Evolutionary conservation across 768 basidiomycete species (phyloP).

Genomic region (Thelephora aurantiotincta): DNA sequence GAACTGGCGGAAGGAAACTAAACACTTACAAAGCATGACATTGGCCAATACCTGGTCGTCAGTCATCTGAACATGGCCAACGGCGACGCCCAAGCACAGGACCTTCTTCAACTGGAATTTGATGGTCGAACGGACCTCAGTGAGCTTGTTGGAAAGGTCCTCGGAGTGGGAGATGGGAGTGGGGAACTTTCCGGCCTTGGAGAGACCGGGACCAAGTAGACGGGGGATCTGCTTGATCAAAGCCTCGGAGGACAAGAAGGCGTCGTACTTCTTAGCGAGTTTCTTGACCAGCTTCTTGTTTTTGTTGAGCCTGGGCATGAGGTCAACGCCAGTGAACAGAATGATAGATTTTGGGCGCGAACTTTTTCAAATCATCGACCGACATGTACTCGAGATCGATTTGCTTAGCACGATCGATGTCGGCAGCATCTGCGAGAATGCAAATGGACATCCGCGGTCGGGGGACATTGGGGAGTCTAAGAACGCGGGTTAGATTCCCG

Average conservation of each 20-base stretch:
- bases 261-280: slow-evolving; percentile 99
- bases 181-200: slow-evolving; percentile 99
- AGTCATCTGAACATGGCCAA: slow-evolving; percentile 94
- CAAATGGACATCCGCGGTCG: slow-evolving; percentile 99
- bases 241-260: slow-evolving; percentile 93
- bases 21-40: slow-evolving; percentile 81
- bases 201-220: slow-evolving; percentile 98
- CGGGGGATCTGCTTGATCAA: slow-evolving; percentile 99
- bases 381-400: slow-evolving; percentile 99
- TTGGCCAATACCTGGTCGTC: slow-evolving; percentile 95
- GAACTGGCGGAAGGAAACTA: background rate
- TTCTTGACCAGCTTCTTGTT: slow-evolving; percentile 99
- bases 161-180: slow-evolving; percentile 90
- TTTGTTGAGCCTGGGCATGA: slow-evolving; percentile 72
- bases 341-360: slow-evolving; percentile 10
- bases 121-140: slow-evolving; percentile 96
- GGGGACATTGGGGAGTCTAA: slow-evolving; percentile 88
- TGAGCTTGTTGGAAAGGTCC: slow-evolving; percentile 81
- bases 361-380: slow-evolving; percentile 99
- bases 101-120: slow-evolving; percentile 99
- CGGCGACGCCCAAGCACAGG: slow-evolving; percentile 95
- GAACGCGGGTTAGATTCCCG: background rate
- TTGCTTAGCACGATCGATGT: slow-evolving; percentile 97
- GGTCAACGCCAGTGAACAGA: background rate
- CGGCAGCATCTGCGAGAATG: slow-evolving; percentile 97